Percentiles rank a stretch among this genome's conserved stretches.
Conservation (phyloP, 2,329 filamentous ascomycete species). For the Fusarium brachygibbosum region DNA sequence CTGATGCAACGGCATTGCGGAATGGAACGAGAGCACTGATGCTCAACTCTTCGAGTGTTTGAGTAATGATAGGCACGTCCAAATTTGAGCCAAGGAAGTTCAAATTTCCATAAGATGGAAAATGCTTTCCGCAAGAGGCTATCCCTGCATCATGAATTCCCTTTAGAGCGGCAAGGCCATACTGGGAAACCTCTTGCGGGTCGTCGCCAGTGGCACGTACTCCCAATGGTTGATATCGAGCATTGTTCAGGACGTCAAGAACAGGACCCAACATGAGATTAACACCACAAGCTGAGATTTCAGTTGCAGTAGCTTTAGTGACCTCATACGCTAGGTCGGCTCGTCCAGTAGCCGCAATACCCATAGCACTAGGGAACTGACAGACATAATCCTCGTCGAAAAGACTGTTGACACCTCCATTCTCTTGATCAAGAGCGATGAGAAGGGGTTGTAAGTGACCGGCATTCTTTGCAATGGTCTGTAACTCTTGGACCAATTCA, state of each 20-base stretch:
- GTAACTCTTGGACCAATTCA: conserved; percentile 87
- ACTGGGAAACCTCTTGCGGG: conserved; percentile 93
- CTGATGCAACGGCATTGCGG: conserved; percentile 86
- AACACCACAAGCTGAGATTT: conserved; percentile 91
- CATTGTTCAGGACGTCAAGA: conserved; percentile 93
- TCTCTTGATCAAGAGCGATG: conserved; percentile 96
- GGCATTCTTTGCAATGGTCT: conserved; percentile 90
- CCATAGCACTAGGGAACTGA: conserved; percentile 98
- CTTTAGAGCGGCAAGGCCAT: conserved; percentile 89
- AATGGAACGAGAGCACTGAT: conserved; percentile 94
- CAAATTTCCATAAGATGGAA: conserved; percentile 94
- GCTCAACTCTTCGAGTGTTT: conserved; percentile 91
- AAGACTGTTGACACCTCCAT: conserved; percentile 96
- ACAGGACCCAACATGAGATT: conserved; percentile 97
- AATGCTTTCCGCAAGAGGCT: conserved; percentile 93
- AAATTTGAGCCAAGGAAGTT: conserved; percentile 92
- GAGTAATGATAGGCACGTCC: conserved; percentile 95
- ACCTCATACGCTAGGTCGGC: conserved; percentile 88
- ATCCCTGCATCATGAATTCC: conserved; percentile 93
- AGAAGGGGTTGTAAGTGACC: conserved; percentile 90
- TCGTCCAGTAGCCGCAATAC: conserved; percentile 90
- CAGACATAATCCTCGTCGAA: conserved; percentile 96
- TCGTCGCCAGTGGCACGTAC: conserved; percentile 93
- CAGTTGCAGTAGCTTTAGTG: conserved; percentile 92
- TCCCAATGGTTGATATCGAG: conserved; percentile 88